Evolutionary conservation across 2,329 filamentous ascomycete species (phyloP).

Genomic region (Aspergillus neoniger): DNA sequence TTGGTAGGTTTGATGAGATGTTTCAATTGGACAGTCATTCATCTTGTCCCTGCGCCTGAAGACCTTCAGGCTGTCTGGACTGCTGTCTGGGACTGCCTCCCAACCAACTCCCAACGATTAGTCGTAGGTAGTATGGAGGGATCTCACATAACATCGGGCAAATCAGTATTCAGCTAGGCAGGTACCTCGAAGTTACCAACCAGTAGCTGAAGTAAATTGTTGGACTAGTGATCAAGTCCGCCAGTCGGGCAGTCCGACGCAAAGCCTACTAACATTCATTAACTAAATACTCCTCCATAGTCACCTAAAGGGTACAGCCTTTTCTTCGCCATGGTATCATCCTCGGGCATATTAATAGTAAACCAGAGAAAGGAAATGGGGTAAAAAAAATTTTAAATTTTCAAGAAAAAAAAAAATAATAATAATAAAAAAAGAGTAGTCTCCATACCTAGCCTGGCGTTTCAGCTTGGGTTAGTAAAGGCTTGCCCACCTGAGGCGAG

Average conservation of each 20-base stretch:
- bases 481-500: conserved; percentile 10
- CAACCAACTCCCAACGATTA: neutral
- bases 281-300: neutral
- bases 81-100: neutral
- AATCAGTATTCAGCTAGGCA: neutral
- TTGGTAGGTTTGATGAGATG: neutral
- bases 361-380: neutral
- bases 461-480: conserved; percentile 15
- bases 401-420: no score
- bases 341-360: conserved; percentile 3
- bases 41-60: neutral
- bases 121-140: no score
- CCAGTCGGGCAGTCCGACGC: conserved; percentile 1
- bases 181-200: neutral
- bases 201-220: no score
- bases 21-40: neutral
- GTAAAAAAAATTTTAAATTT: no score
- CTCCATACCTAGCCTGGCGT: conserved; percentile 6
- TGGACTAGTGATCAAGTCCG: neutral
- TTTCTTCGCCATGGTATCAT: neutral
- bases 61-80: neutral
- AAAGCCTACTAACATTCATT: neutral
- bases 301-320: no score
- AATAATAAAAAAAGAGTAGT: no score
- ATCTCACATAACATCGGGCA: neutral